phyloP scores from a whole-genome alignment of 345 rosid genomes.

The Gynandropsis gynandra region DNA sequence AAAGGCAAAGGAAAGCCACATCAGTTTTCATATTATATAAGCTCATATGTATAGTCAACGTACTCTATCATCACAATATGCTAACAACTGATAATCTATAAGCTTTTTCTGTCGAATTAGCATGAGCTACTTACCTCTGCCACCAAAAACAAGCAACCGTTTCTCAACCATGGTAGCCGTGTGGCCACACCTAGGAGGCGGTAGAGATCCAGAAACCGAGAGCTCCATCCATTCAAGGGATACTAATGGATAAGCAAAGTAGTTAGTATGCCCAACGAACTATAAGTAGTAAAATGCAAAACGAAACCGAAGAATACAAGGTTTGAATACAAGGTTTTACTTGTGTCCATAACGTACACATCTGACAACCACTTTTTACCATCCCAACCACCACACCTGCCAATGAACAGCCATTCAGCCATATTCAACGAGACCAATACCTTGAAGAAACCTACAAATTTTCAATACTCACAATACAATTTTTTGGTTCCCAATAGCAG shows the following conservation, averaged over 20 bases:
- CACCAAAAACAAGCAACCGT: slow-evolving; percentile 87
- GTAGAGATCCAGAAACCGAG: slow-evolving; percentile 64
- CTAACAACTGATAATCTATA: slow-evolving; percentile 4
- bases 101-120: neutral
- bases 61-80: too few relatives aligned
- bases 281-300: neutral
- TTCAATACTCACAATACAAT: slow-evolving; percentile 64
- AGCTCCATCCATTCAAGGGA: slow-evolving; percentile 97
- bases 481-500: slow-evolving; percentile 76
- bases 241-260: slow-evolving; percentile 39
- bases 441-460: slow-evolving; percentile 9
- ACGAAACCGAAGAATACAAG: slow-evolving; percentile 10
- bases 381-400: slow-evolving; percentile 99
- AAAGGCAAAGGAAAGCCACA: neutral
- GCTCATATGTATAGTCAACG: too few relatives aligned
- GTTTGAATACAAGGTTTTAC: slow-evolving; percentile 42
- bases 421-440: neutral
- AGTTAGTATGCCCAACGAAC: slow-evolving; percentile 8
- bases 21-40: neutral
- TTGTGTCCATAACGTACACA: slow-evolving; percentile 88
- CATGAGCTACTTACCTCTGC: slow-evolving; percentile 57
- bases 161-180: slow-evolving; percentile 96
- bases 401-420: slow-evolving; percentile 17
- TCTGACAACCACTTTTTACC: slow-evolving; percentile 98
- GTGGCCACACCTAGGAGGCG: slow-evolving; percentile 98